phyloP scores from a whole-genome alignment of 441 rosid species.

The Croton setiger region DNA sequence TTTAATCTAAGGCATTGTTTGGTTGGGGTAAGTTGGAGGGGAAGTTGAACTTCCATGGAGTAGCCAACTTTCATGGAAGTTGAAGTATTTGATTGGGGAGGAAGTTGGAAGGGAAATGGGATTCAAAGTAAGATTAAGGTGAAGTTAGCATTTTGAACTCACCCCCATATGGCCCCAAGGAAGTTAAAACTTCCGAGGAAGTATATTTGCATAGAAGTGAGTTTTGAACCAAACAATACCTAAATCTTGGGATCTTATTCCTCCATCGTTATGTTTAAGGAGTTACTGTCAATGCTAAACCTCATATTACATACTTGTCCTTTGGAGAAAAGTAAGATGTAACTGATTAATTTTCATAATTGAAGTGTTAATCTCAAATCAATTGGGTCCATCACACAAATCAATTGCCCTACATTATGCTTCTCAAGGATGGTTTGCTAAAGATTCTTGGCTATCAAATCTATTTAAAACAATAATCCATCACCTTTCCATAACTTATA shows the following conservation, averaged over 20 bases:
- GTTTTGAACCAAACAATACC: too few relatives aligned
- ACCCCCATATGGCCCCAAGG: too few relatives aligned
- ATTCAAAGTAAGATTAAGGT: too few relatives aligned
- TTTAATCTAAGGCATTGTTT: too few relatives aligned
- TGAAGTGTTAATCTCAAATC: background rate
- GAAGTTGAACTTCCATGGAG: too few relatives aligned
- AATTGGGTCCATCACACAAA: background rate
- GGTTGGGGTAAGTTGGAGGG: too few relatives aligned
- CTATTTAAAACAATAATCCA: background rate
- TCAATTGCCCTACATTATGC: background rate
- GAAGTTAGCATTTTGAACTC: too few relatives aligned
- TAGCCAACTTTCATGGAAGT: too few relatives aligned
- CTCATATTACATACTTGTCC: background rate
- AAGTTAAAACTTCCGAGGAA: too few relatives aligned
- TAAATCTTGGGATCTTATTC: slow-evolving; percentile 1
- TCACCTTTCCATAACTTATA: background rate
- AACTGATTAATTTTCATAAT: background rate
- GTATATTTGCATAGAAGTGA: too few relatives aligned
- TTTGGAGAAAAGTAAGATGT: background rate
- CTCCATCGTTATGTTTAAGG: background rate
- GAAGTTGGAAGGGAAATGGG: too few relatives aligned
- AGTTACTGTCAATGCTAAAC: background rate
- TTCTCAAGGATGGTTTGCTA: background rate
- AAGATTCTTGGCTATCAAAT: slow-evolving; percentile 9
- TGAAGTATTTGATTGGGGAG: too few relatives aligned